Conservation (phyloP, 2,329 filamentous ascomycete genomes). For the Aspergillus pseudonomiae region DNA sequence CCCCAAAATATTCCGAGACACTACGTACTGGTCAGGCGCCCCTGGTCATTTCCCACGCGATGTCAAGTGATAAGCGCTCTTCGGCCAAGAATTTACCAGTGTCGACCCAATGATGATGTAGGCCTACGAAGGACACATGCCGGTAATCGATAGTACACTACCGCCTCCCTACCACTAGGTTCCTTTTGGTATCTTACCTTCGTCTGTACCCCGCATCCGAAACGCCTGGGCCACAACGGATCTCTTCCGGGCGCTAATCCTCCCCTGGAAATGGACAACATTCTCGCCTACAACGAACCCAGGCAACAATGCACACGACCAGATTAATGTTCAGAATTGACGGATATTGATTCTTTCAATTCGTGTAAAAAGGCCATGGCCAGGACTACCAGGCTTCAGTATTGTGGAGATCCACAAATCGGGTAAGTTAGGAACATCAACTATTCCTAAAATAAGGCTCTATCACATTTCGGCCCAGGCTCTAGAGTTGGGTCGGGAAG, state of each 20-base stretch:
- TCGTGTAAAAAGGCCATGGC: neutral
- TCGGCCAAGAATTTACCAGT: slow-evolving; percentile 6
- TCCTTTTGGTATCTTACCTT: slow-evolving; percentile 5
- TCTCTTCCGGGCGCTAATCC: slow-evolving; percentile 19
- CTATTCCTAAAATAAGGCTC: slow-evolving; percentile 4
- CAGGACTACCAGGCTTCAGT: neutral
- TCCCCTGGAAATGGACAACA: slow-evolving; percentile 1
- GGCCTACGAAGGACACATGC: neutral
- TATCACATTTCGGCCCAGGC: slow-evolving; percentile 10
- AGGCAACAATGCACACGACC: slow-evolving; percentile 2
- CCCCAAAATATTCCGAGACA: slow-evolving; percentile 5
- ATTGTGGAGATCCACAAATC: slow-evolving; percentile 9
- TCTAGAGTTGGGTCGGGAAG: slow-evolving; percentile 9
- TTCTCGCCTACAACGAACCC: neutral
- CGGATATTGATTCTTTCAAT: neutral
- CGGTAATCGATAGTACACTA: neutral
- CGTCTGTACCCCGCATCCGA: slow-evolving; percentile 29
- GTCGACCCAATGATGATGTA: slow-evolving; percentile 5
- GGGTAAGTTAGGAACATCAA: slow-evolving; percentile 12
- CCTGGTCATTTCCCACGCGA: slow-evolving; percentile 4
- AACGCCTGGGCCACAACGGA: slow-evolving; percentile 26
- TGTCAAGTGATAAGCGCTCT: slow-evolving; percentile 12
- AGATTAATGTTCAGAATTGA: neutral
- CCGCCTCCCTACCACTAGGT: slow-evolving; percentile 2
- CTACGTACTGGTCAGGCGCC: slow-evolving; percentile 4